Conservation (phyloP, 2,329 filamentous ascomycete species). For the Pseudogymnoascus verrucosus region DNA sequence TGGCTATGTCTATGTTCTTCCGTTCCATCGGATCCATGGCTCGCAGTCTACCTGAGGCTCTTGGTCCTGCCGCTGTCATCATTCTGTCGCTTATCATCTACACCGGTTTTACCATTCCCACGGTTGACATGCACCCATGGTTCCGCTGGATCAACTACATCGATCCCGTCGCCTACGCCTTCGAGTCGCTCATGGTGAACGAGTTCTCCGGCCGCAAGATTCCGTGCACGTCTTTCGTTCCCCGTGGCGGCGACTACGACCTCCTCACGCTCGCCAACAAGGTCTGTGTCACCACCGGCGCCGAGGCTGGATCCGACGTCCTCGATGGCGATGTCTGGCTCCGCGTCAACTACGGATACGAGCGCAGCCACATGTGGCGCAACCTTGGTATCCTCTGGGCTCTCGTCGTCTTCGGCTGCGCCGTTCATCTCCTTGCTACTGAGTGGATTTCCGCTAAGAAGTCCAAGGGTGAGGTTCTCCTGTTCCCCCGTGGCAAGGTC, state of each 20-base stretch:
- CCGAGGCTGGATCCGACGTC: constrained; percentile 40
- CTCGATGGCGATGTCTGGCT: constrained; percentile 55
- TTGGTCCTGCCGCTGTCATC: constrained; percentile 51
- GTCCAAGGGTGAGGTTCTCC: constrained; percentile 68
- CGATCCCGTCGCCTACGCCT: constrained; percentile 59
- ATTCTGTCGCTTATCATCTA: constrained; percentile 25
- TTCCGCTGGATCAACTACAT: constrained; percentile 72
- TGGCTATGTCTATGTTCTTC: constrained; percentile 75
- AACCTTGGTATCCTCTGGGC: constrained; percentile 63
- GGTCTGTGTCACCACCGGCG: constrained; percentile 53
- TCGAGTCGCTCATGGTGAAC: constrained; percentile 75
- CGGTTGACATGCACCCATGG: constrained; percentile 63
- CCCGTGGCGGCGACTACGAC: constrained; percentile 18
- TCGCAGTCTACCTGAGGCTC: constrained; percentile 57
- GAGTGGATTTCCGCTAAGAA: constrained; percentile 57
- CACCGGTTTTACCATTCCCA: constrained; percentile 36
- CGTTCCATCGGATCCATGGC: constrained; percentile 69
- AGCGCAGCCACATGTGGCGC: constrained; percentile 54
- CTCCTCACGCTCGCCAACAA: constrained; percentile 14
- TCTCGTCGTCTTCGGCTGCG: constrained; percentile 55
- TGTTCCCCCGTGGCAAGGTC: constrained; percentile 64
- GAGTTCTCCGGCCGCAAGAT: constrained; percentile 49
- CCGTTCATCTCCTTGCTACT: constrained; percentile 53
- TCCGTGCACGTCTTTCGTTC: constrained; percentile 21
- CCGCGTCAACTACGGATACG: constrained; percentile 47